Conservation (phyloP, 2,329 filamentous ascomycete genomes). For the Colletotrichum musae region DNA sequence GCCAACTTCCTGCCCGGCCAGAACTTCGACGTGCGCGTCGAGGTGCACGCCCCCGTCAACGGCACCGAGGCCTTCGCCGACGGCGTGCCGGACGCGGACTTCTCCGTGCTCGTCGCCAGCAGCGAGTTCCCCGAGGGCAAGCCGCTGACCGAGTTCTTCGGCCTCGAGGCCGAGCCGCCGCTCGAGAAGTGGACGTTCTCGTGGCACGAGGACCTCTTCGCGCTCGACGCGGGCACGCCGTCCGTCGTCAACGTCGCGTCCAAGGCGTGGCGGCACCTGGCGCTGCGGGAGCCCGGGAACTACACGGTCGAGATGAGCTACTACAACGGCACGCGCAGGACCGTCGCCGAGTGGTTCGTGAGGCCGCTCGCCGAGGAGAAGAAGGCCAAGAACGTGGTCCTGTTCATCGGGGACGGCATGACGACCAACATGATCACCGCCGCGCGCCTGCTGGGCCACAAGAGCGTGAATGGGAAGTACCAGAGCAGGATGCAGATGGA, state of each 20-base stretch:
- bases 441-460: constrained; percentile 84
- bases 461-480: constrained; percentile 87
- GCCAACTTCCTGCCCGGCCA: constrained; percentile 88
- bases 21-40: constrained; percentile 86
- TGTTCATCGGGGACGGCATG: constrained; percentile 83
- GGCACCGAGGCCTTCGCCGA: constrained; percentile 81
- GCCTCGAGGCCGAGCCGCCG: constrained; percentile 79
- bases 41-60: constrained; percentile 86
- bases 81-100: constrained; percentile 79
- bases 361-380: constrained; percentile 77
- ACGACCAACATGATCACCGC: constrained; percentile 84
- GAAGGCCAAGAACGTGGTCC: constrained; percentile 86
- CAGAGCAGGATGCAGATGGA: constrained; percentile 82
- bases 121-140: constrained; percentile 65
- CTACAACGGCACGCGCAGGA: constrained; percentile 76
- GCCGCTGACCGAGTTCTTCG: constrained; percentile 77
- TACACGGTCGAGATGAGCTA: constrained; percentile 84
- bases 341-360: constrained; percentile 82
- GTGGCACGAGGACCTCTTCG: constrained; percentile 89
- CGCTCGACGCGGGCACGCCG: constrained; percentile 76
- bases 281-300: constrained; percentile 82
- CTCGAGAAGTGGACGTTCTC: constrained; percentile 86
- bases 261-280: constrained; percentile 82
- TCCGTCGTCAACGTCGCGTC: constrained; percentile 85
- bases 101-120: constrained; percentile 82